A percentile compares a stretch with the other conserved stretches of the same genome.
phyloP scores from a whole-genome alignment of 1,139 yeast species.

The Kurtzmaniella natalensis region DNA sequence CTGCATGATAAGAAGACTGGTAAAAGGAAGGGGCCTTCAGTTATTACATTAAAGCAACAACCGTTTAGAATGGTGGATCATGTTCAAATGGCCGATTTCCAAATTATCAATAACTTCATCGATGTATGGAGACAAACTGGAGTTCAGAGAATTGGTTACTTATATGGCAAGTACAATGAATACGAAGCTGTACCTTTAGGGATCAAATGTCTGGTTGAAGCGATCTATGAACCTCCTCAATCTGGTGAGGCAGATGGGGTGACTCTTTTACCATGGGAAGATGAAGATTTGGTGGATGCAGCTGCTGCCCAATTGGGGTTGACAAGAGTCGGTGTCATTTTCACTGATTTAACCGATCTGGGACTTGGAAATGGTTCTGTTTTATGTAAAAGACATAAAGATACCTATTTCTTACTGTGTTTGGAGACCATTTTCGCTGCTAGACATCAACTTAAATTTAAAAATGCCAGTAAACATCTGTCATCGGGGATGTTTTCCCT shows the following conservation, averaged over 20 bases:
- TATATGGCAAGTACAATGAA: slow-evolving; percentile 76
- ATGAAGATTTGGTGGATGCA: slow-evolving; percentile 48
- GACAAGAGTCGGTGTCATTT: slow-evolving; percentile 73
- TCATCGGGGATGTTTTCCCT: slow-evolving; percentile 71
- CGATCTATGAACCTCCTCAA: slow-evolving; percentile 92
- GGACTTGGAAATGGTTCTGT: slow-evolving; percentile 88
- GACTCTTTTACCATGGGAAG: slow-evolving; percentile 59
- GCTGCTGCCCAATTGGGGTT: slow-evolving; percentile 64
- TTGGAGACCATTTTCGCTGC: slow-evolving; percentile 87
- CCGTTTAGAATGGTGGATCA: slow-evolving; percentile 95
- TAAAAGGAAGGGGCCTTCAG: slow-evolving; percentile 93
- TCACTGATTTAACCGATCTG: slow-evolving; percentile 85
- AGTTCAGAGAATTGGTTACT: slow-evolving; percentile 76
- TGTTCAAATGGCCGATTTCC: slow-evolving; percentile 78
- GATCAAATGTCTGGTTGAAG: slow-evolving; percentile 88
- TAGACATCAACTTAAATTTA: slow-evolving; percentile 60
- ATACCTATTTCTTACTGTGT: slow-evolving; percentile 83
- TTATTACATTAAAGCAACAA: slow-evolving; percentile 88
- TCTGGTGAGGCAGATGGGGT: slow-evolving; percentile 82
- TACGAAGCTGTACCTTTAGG: slow-evolving; percentile 89
- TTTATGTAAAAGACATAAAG: slow-evolving; percentile 87
- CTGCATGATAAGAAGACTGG: slow-evolving; percentile 67
- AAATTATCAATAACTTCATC: slow-evolving; percentile 73
- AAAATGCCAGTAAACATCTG: slow-evolving; percentile 66
- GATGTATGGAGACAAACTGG: slow-evolving; percentile 92